These are phyloP conservation scores for Zymoseptoria tritici DNA, from an alignment of 2,329 filamentous ascomycete species.

Conservation along the genomic window DNA sequence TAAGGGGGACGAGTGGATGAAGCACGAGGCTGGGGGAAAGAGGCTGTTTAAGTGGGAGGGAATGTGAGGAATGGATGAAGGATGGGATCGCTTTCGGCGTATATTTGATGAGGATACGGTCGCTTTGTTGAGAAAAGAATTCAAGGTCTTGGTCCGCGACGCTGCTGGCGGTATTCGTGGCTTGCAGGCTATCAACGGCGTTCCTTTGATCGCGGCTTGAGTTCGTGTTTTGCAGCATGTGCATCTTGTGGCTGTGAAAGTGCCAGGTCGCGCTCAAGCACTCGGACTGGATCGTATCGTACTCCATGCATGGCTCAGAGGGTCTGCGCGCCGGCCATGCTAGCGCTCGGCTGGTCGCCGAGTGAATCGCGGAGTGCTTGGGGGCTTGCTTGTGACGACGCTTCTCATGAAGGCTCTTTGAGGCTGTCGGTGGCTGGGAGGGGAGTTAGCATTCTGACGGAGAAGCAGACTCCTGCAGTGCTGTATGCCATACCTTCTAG, in stretches of 20 bases:
- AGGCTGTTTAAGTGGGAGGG: background rate
- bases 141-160: background rate
- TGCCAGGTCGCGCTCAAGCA: background rate
- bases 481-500: constrained; percentile 64
- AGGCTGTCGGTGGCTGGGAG: constrained; percentile 21
- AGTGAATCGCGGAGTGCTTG: background rate
- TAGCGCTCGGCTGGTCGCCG: background rate
- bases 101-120: too few species aligned
- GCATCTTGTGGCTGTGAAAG: background rate
- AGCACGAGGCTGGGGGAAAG: background rate
- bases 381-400: background rate
- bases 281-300: background rate
- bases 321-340: background rate
- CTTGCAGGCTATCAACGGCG: background rate
- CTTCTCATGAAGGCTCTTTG: constrained; percentile 20
- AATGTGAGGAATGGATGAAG: background rate
- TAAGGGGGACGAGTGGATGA: background rate
- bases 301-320: background rate
- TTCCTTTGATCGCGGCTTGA: background rate
- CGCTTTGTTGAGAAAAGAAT: too few species aligned
- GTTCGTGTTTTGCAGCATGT: background rate
- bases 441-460: background rate
- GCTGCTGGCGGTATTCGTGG: background rate
- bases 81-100: background rate
- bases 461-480: background rate